Percentiles rank a stretch among this genome's conserved stretches.
phyloP scores from a whole-genome alignment of 2,329 filamentous ascomycete genomes.

The Raffaelea ambrosiae region DNA sequence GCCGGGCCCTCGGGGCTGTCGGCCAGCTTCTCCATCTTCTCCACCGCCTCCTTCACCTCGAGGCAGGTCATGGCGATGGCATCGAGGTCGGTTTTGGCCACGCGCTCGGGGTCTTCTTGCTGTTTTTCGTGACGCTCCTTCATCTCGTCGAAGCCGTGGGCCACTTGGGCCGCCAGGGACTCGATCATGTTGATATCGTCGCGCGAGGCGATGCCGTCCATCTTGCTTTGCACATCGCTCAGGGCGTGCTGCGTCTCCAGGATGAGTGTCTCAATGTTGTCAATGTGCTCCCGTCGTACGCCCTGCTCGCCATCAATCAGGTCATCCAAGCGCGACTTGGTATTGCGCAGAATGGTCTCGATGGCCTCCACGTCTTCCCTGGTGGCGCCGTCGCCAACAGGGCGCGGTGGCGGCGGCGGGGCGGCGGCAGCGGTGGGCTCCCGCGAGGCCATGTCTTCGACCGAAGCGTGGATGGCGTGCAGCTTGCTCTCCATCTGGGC shows the following conservation, averaged over 20 bases:
- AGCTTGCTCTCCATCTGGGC: slow-evolving; percentile 41
- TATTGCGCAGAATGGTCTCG: slow-evolving; percentile 82
- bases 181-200: slow-evolving; percentile 73
- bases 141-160: slow-evolving; percentile 66
- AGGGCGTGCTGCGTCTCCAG: slow-evolving; percentile 69
- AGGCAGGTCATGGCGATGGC: slow-evolving; percentile 71
- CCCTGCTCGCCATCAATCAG: slow-evolving; percentile 63
- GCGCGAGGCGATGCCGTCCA: slow-evolving; percentile 48
- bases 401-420: slow-evolving; percentile 8
- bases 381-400: slow-evolving; percentile 42
- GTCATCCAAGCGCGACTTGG: slow-evolving; percentile 81
- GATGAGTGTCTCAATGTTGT: slow-evolving; percentile 57
- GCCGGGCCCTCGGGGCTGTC: slow-evolving; percentile 56
- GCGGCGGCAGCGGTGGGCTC: slow-evolving; percentile 13
- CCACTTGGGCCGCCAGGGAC: slow-evolving; percentile 69
- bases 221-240: slow-evolving; percentile 24
- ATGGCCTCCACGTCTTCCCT: slow-evolving; percentile 87
- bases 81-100: slow-evolving; percentile 76
- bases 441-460: slow-evolving; percentile 21
- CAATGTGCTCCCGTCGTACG: slow-evolving; percentile 57
- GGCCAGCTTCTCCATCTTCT: slow-evolving; percentile 60
- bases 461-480: slow-evolving; percentile 31
- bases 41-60: slow-evolving; percentile 75
- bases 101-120: slow-evolving; percentile 44
- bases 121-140: slow-evolving; percentile 47